These are phyloP conservation scores for Tetraselmis striata DNA, from an alignment of 139 green algal genomes.

Conservation along the genomic window DNA sequence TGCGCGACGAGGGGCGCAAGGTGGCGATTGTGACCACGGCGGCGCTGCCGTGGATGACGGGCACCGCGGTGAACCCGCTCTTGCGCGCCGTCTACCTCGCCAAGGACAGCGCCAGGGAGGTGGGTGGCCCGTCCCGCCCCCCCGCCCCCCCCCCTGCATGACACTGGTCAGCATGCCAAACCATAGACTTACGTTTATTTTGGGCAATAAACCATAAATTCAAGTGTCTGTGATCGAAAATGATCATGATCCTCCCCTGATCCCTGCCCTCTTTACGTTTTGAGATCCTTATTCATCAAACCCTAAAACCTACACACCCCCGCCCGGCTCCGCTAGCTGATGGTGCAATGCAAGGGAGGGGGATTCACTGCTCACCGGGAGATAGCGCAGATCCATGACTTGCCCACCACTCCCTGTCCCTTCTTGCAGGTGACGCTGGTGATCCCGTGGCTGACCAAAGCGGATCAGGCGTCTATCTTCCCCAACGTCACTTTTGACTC, in stretches of 20 bases:
- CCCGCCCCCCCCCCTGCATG: neutral
- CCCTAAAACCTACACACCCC: no score
- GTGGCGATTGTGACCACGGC: slow-evolving; percentile 97
- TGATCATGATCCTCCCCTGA: no score
- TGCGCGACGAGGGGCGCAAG: slow-evolving; percentile 65
- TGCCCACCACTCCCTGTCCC: no score
- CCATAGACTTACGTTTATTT: no score
- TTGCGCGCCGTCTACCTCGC: slow-evolving; percentile 94
- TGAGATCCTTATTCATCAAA: no score
- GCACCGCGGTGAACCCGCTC: slow-evolving; percentile 95
- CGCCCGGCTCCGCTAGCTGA: no score
- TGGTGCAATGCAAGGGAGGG: no score
- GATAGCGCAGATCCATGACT: no score
- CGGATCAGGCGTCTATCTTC: slow-evolving; percentile 89
- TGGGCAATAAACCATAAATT: no score
- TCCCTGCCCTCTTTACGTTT: no score
- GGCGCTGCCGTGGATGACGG: slow-evolving; percentile 96
- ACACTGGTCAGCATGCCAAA: neutral
- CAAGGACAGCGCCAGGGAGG: slow-evolving; percentile 27
- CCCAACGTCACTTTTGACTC: slow-evolving; percentile 81
- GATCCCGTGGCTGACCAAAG: slow-evolving; percentile 81
- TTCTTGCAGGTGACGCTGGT: slow-evolving; percentile 76
- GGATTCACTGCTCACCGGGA: no score
- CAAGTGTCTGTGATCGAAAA: no score
- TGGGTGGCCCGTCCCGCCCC: slow-evolving; percentile 7